Conservation (phyloP, 2,329 filamentous ascomycete genomes). For the Arthrobotrys pseudoclavata region DNA sequence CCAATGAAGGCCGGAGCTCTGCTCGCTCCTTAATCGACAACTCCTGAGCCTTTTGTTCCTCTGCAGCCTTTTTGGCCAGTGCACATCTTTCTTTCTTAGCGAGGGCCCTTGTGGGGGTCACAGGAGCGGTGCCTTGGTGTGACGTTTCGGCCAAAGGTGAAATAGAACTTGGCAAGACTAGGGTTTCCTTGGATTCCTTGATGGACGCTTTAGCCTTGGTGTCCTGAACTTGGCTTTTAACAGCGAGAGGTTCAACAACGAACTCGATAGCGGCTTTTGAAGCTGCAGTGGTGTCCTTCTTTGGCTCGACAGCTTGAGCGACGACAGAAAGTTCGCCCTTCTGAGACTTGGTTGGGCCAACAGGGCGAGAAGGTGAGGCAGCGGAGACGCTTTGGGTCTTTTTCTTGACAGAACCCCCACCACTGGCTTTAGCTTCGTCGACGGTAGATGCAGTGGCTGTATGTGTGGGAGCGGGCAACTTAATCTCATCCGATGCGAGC, state of each 20-base stretch:
- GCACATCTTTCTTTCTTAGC: slow-evolving; percentile 44
- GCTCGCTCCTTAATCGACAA: slow-evolving; percentile 37
- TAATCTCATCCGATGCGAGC: neutral
- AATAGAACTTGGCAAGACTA: neutral
- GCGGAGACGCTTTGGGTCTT: neutral
- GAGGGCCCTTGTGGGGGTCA: neutral
- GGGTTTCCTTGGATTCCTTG: neutral
- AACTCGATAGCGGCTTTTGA: neutral
- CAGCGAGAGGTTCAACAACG: neutral
- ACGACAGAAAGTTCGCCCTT: neutral
- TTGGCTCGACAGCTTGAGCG: neutral
- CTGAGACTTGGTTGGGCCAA: neutral
- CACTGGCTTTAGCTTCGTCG: neutral
- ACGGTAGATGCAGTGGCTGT: neutral
- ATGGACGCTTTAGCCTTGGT: neutral
- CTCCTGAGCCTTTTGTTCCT: slow-evolving; percentile 16
- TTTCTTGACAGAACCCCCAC: neutral
- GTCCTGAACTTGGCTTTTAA: neutral
- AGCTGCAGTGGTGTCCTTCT: neutral
- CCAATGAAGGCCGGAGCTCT: slow-evolving; percentile 10
- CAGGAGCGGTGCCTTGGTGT: neutral
- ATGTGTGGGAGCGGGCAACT: neutral
- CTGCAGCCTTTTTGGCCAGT: slow-evolving; percentile 11
- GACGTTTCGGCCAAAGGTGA: neutral
- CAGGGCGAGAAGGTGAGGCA: neutral